Conservation (phyloP, 1,284 basidiomycete genomes). For the Anthracocystis walkeri region DNA sequence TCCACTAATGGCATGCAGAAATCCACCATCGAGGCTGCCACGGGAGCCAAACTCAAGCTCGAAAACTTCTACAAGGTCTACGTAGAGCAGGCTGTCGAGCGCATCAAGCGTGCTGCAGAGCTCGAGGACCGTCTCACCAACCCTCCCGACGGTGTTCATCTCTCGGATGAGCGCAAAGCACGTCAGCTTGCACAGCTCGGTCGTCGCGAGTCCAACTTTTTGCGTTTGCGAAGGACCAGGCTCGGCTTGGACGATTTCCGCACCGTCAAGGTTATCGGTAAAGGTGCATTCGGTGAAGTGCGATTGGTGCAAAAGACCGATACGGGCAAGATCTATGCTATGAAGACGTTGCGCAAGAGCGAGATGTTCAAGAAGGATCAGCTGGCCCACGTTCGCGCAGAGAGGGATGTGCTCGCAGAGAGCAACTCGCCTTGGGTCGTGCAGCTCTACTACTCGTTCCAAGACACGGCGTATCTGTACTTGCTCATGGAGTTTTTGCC, state of each 20-base stretch:
- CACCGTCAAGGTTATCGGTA: constrained; percentile 98
- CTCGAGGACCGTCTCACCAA: constrained; percentile 83
- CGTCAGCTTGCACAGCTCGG: constrained; percentile 91
- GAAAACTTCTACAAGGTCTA: constrained; percentile 98
- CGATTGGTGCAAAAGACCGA: constrained; percentile 95
- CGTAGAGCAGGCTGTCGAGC: constrained; percentile 88
- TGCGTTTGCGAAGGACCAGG: constrained; percentile 89
- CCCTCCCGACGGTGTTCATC: constrained; percentile 57
- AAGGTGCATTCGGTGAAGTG: constrained; percentile 98
- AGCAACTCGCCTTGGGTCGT: constrained; percentile 98
- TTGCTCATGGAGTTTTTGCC: constrained; percentile 99
- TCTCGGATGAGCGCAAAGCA: constrained; percentile 83
- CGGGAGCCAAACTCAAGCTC: constrained; percentile 94
- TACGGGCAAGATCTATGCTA: constrained; percentile 97
- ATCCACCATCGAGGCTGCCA: constrained; percentile 89
- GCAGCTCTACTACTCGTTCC: constrained; percentile 98
- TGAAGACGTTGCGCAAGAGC: constrained; percentile 97
- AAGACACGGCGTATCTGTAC: constrained; percentile 94
- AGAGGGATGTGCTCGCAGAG: constrained; percentile 96
- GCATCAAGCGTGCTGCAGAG: constrained; percentile 90
- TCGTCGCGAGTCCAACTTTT: constrained; percentile 81
- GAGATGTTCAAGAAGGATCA: constrained; percentile 99
- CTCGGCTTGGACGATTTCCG: constrained; percentile 93
- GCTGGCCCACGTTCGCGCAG: constrained; percentile 98
- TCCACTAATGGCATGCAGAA: constrained; percentile 85